Percentiles rank a stretch among this genome's conserved stretches.
Evolutionary conservation across 2,329 filamentous ascomycete species (phyloP).

Genomic region (Cercospora beticola): DNA sequence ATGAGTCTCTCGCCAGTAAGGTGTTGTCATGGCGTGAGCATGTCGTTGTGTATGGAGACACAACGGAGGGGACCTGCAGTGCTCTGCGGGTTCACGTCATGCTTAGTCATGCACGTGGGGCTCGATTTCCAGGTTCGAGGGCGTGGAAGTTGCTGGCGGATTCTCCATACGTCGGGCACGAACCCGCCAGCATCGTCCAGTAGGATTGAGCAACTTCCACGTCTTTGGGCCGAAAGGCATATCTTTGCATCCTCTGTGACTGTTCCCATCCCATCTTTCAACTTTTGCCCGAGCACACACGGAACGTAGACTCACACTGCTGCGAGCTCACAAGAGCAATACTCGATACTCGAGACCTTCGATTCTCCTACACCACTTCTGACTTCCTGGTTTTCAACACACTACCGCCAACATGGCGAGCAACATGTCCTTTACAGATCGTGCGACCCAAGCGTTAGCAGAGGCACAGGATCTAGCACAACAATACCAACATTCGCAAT

Average conservation of each 20-base stretch:
- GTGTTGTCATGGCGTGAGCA: background rate
- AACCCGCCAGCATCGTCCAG: slow-evolving; percentile 13
- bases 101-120: too few species aligned
- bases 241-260: slow-evolving; percentile 6
- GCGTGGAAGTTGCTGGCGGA: background rate
- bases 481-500: slow-evolving; percentile 87
- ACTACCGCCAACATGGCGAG: slow-evolving; percentile 61
- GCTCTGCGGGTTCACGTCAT: too few species aligned
- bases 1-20: background rate
- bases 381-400: slow-evolving; percentile 3
- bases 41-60: background rate
- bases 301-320: background rate
- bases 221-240: slow-evolving; percentile 10
- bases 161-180: background rate
- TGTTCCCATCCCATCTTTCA: background rate
- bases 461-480: slow-evolving; percentile 85
- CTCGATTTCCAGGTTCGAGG: too few species aligned
- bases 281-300: background rate
- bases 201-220: slow-evolving; percentile 12
- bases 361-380: slow-evolving; percentile 12
- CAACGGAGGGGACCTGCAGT: too few species aligned
- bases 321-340: slow-evolving; percentile 15
- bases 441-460: slow-evolving; percentile 83
- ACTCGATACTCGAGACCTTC: slow-evolving; percentile 8
- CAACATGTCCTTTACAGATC: slow-evolving; percentile 89